Conservation (phyloP, 495 filamentous ascomycete genomes). For the Parathielavia hyrcaniae region DNA sequence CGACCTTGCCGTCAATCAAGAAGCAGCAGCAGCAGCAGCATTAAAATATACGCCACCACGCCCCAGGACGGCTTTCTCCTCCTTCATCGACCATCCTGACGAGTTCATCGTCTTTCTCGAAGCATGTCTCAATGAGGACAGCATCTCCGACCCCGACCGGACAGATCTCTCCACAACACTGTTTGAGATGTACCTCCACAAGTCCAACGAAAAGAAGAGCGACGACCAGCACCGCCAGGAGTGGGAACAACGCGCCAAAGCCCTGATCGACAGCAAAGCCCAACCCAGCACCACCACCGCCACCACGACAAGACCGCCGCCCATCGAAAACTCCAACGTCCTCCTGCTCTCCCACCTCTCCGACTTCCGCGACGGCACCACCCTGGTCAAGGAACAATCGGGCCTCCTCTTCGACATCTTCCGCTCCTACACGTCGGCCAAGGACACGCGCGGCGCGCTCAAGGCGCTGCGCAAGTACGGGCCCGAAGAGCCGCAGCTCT, state of each 20-base stretch:
- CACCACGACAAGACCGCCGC: conserved; percentile 48
- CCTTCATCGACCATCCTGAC: conserved; percentile 87
- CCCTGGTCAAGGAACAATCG: conserved; percentile 87
- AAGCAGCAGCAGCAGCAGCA: conserved; percentile 25
- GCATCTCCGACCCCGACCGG: conserved; percentile 61
- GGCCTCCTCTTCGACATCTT: conserved; percentile 93
- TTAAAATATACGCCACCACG: conserved; percentile 67
- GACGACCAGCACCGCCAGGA: conserved; percentile 54
- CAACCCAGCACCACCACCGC: background rate
- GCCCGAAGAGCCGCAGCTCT: conserved; percentile 83
- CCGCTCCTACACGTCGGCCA: conserved; percentile 88
- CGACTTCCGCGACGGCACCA: conserved; percentile 83
- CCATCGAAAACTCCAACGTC: conserved; percentile 94
- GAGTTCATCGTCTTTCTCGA: conserved; percentile 90
- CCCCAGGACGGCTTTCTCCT: conserved; percentile 88
- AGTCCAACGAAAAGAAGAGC: conserved; percentile 66
- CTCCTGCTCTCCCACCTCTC: conserved; percentile 88
- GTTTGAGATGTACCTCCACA: conserved; percentile 96
- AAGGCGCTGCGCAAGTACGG: conserved; percentile 87
- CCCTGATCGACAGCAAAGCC: conserved; percentile 60
- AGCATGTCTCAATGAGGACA: conserved; percentile 63
- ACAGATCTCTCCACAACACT: conserved; percentile 88
- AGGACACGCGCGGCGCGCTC: conserved; percentile 85
- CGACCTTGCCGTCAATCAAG: conserved; percentile 29
- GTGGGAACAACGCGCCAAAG: conserved; percentile 87